Conservation (phyloP, 306 rosid species). For the Rosa chinensis region DNA sequence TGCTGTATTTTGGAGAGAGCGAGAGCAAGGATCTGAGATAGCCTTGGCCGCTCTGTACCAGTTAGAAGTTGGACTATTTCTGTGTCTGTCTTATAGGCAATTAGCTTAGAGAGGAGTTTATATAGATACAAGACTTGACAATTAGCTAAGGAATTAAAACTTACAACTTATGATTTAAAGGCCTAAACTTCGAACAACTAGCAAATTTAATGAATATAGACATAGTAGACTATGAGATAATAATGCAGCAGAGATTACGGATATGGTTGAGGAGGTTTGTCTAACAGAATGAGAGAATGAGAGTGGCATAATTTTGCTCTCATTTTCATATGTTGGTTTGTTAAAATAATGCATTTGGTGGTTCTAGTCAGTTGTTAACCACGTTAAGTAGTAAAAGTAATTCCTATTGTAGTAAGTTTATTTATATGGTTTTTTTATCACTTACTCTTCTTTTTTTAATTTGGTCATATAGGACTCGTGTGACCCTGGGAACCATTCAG, state of each 20-base stretch:
- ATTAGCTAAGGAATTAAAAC: too few relatives aligned
- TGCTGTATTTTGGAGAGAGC: not conserved
- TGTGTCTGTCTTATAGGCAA: not conserved
- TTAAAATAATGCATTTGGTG: not conserved
- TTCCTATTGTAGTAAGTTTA: not conserved
- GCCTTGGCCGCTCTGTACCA: not conserved
- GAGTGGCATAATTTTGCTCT: not conserved
- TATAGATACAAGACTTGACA: not conserved
- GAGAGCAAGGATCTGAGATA: not conserved
- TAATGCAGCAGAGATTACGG: not conserved
- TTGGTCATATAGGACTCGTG: conserved; percentile 65
- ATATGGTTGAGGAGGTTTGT: not conserved
- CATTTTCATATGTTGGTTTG: not conserved
- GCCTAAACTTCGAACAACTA: not conserved
- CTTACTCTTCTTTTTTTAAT: conserved; percentile 10
- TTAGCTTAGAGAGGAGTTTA: not conserved
- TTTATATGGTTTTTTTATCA: not conserved
- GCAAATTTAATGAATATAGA: not conserved
- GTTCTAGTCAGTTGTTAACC: conserved; percentile 1
- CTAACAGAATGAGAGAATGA: not conserved
- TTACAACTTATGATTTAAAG: not conserved
- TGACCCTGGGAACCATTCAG: conserved; percentile 85
- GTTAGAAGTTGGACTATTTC: not conserved
- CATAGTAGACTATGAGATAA: not conserved
- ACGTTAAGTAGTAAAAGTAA: not conserved